These are phyloP conservation scores for Allium fistulosum DNA, from an alignment of 106 monocot genomes.

Conservation along the genomic window DNA sequence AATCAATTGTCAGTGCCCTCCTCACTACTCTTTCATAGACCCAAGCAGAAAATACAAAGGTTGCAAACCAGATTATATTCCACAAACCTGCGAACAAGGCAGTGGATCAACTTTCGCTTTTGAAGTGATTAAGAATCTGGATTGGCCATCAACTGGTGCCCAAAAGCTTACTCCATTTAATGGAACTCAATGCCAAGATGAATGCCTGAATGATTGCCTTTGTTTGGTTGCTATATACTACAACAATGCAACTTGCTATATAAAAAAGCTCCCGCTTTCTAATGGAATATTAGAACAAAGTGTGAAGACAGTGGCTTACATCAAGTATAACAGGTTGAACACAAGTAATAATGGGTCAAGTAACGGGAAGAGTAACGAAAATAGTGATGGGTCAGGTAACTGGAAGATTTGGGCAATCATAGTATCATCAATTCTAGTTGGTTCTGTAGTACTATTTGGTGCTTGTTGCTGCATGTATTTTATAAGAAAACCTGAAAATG, in stretches of 20 bases:
- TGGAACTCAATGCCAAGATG: neutral
- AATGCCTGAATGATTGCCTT: conserved; percentile 30
- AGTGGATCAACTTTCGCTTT: conserved; percentile 12
- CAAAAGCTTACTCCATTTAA: neutral
- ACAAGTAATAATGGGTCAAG: neutral
- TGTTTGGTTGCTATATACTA: conserved; percentile 7
- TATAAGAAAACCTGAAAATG: neutral
- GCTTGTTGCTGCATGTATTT: neutral
- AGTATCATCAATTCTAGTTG: neutral
- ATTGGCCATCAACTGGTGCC: neutral
- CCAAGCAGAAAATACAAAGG: conserved; percentile 27
- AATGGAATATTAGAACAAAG: conserved; percentile 1
- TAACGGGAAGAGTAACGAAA: too few species aligned
- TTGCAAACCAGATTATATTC: conserved; percentile 22
- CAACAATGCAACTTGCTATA: neutral
- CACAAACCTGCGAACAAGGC: conserved; percentile 21
- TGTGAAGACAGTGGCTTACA: neutral
- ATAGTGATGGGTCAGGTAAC: too few species aligned
- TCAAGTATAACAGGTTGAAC: neutral
- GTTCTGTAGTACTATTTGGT: neutral
- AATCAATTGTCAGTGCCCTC: conserved; percentile 28
- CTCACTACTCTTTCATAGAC: conserved; percentile 18
- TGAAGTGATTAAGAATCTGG: neutral
- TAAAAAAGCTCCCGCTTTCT: conserved; percentile 8
- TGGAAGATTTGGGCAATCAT: neutral